Percentiles rank a stretch among this genome's conserved stretches.
Evolutionary conservation across 2,329 filamentous ascomycete species (phyloP).

Genomic region (Cladophialophora yegresii): DNA sequence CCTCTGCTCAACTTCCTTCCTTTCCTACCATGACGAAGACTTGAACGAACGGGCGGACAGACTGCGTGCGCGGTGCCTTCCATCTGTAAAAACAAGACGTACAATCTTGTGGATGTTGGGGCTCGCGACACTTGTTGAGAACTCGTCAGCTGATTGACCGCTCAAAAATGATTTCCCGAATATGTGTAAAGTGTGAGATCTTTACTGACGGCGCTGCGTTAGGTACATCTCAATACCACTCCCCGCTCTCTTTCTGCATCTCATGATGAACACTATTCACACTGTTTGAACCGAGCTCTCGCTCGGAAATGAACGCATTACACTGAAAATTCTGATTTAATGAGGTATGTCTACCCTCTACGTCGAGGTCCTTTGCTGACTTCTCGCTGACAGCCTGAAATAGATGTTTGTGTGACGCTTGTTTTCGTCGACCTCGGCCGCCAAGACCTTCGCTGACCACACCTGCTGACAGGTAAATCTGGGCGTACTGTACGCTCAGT

Average conservation of each 20-base stretch:
- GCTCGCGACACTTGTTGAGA: conserved; percentile 66
- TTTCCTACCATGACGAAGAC: conserved; percentile 57
- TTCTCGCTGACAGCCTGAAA: conserved; percentile 41
- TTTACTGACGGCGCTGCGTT: conserved; percentile 28
- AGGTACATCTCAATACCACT: conserved; percentile 37
- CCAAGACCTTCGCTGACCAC: conserved; percentile 15
- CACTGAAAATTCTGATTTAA: conserved; percentile 73
- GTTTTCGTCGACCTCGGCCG: conserved; percentile 36
- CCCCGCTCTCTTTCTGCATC: conserved; percentile 42
- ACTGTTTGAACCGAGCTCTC: conserved; percentile 64
- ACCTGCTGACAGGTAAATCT: background rate
- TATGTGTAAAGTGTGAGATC: conserved; percentile 28
- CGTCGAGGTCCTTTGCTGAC: conserved; percentile 18
- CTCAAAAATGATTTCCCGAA: conserved; percentile 20
- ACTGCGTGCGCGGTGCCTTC: conserved; percentile 55
- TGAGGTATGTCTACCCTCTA: conserved; percentile 53
- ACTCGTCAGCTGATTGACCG: conserved; percentile 62
- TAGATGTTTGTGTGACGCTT: conserved; percentile 44
- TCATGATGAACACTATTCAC: conserved; percentile 71
- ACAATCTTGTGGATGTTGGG: conserved; percentile 64
- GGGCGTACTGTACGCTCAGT: background rate
- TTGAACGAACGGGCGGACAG: conserved; percentile 72
- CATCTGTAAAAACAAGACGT: conserved; percentile 60
- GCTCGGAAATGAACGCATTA: conserved; percentile 58
- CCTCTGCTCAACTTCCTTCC: conserved; percentile 34